These are phyloP conservation scores for Cnidoscolus chayamansa DNA, from an alignment of 441 rosid genomes.

Conservation along the genomic window DNA sequence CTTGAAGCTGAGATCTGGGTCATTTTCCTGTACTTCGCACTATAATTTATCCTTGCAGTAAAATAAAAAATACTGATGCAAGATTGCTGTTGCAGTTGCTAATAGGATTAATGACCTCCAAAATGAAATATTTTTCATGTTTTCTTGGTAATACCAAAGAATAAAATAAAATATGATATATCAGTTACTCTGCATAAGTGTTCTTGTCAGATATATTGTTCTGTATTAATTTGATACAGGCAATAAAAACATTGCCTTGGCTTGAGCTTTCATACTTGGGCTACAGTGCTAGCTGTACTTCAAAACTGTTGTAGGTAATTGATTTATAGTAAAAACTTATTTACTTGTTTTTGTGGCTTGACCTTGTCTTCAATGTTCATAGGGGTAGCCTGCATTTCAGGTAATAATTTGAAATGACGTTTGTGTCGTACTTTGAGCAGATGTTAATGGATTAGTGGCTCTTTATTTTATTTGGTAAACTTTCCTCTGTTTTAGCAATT, in stretches of 20 bases:
- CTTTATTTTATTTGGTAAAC: background rate
- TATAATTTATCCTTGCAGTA: background rate
- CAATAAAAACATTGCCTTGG: background rate
- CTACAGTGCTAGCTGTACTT: background rate
- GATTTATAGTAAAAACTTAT: background rate
- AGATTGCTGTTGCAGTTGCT: background rate
- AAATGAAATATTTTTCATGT: background rate
- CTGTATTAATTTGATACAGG: background rate
- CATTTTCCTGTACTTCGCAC: background rate
- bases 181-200: background rate
- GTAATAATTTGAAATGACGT: background rate
- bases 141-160: background rate
- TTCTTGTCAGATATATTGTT: background rate
- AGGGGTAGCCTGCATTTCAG: background rate
- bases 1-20: background rate
- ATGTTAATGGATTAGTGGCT: slow-evolving; percentile 1
- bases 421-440: background rate
- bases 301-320: background rate
- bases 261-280: background rate
- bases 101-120: background rate
- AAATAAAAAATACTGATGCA: background rate
- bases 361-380: background rate
- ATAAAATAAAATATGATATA: background rate
- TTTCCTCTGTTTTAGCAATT: slow-evolving; percentile 17
- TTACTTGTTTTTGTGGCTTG: background rate